Evolutionary conservation across 73 alveolate genomes (phyloP), one percentile per base, ranked within the genome.

Genomic region (Paramecium primaurelia): DNA sequence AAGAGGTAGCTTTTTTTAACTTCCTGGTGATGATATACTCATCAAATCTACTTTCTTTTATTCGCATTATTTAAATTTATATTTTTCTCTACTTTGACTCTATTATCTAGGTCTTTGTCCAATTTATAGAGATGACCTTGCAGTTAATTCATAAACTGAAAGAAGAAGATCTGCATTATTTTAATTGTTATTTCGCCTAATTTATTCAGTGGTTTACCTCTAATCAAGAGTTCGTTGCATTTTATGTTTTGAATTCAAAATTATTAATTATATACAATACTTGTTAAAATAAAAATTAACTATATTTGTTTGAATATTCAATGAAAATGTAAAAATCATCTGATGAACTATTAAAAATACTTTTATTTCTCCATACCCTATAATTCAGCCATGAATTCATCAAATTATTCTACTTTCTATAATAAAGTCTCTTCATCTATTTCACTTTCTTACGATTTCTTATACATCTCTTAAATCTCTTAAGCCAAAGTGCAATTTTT

Each of bases 401-500:
- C 86, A 45, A 88, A 88, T 7, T 71, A 42, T 25, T 88, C 87
- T 44, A 83, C 87, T 26, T 45, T 88, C 51, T 88, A 38, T 32
- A 88, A 71, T 37, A 88, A 71, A 71, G 59, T 88, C 73, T 88
- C 94, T 71, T 88, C 91, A 88, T 88, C 94, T 28, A 77, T 42
- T n/a, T 88, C 94, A 88, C 77, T 60, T 59, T 59, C 69, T 25
- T 60, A 8, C 0, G 83, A 88, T 58, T 58, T 54, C 77, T 88
- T 18, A 34, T 18, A 71, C 73, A 45, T 34, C 11, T 97, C 94
- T 49, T 80, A 86, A 71, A 97, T 88, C 94, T 96, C 98, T 92
- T 94, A 95, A 25, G 99, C 97, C 25, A 95, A 92, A 86, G 96
- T 95, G 59, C 99, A 97, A 94, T 97, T 93, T 49, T 96, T 90